Percentiles rank a stretch among this genome's conserved stretches.
These are phyloP conservation scores for Paracamarosporium sp. DNA, from an alignment of 2,329 filamentous ascomycete genomes.

Conservation along the genomic window DNA sequence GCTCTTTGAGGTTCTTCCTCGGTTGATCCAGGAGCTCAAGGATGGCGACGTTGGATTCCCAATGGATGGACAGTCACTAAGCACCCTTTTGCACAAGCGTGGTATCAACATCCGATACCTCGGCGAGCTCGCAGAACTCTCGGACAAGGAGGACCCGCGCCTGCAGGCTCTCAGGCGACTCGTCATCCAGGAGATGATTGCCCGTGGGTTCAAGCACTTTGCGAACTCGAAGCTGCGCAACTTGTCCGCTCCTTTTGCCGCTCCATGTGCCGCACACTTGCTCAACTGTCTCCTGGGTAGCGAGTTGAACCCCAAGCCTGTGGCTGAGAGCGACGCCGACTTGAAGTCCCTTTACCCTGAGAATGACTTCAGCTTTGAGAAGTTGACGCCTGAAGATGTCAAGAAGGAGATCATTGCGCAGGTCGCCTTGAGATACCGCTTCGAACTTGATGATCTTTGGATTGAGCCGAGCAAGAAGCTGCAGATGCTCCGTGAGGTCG, in stretches of 20 bases:
- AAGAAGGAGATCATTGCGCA: constrained; percentile 74
- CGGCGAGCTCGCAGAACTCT: constrained; percentile 78
- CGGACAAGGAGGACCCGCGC: constrained; percentile 65
- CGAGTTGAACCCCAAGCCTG: constrained; percentile 77
- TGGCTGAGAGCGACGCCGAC: constrained; percentile 76
- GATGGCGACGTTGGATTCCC: constrained; percentile 96
- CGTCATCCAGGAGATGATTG: constrained; percentile 88
- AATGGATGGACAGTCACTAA: constrained; percentile 95
- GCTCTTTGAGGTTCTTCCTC: constrained; percentile 78
- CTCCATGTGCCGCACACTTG: constrained; percentile 81
- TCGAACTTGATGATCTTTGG: constrained; percentile 74
- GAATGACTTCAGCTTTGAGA: constrained; percentile 80
- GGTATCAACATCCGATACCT: constrained; percentile 97
- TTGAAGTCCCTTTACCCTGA: constrained; percentile 81
- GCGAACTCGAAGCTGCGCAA: constrained; percentile 79
- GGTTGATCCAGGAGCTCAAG: constrained; percentile 82
- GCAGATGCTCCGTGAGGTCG: constrained; percentile 88
- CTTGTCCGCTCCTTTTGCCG: constrained; percentile 79
- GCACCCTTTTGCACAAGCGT: constrained; percentile 88
- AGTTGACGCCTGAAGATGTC: constrained; percentile 76
- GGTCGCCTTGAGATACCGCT: constrained; percentile 77
- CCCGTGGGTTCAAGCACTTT: constrained; percentile 95
- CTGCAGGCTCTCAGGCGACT: constrained; percentile 80
- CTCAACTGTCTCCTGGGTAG: constrained; percentile 91
- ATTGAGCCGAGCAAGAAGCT: constrained; percentile 71